A percentile compares a stretch with the other conserved stretches of the same genome.
Conservation (phyloP, 768 basidiomycete genomes). For the Macrocybe gigantea region DNA sequence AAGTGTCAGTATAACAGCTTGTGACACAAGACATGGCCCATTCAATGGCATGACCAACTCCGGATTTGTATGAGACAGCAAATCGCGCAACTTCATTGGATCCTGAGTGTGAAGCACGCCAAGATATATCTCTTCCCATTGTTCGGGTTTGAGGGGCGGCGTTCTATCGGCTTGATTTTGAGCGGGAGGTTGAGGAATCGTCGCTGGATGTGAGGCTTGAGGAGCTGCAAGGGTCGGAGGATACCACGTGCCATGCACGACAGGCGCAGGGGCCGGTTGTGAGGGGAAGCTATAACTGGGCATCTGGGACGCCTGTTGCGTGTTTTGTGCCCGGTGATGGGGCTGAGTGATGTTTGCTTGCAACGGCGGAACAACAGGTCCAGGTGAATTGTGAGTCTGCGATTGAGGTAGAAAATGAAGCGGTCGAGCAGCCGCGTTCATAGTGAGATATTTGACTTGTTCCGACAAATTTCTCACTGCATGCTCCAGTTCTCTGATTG, state of each 20-base stretch:
- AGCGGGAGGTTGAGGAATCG: constrained; percentile 51
- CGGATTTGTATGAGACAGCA: constrained; percentile 69
- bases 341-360: constrained; percentile 29
- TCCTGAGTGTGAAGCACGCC: constrained; percentile 75
- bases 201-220: constrained; percentile 75
- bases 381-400: constrained; percentile 33
- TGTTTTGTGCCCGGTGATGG: constrained; percentile 38
- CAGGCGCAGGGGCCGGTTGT: no score
- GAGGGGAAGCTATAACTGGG: constrained; percentile 6
- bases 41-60: constrained; percentile 77
- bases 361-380: constrained; percentile 29
- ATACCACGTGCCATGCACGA: constrained; percentile 53
- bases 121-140: constrained; percentile 80
- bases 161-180: constrained; percentile 16
- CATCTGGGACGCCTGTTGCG: constrained; percentile 32
- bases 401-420: constrained; percentile 39
- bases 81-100: constrained; percentile 62
- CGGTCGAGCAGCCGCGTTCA: constrained; percentile 40
- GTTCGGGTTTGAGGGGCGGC: neutral
- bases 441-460: constrained; percentile 73
- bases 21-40: constrained; percentile 65
- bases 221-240: constrained; percentile 65
- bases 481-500: constrained; percentile 79
- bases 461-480: constrained; percentile 70
- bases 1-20: constrained; percentile 79